Evolutionary conservation across 2,329 filamentous ascomycete species (phyloP).

Genomic region (Xylariaceae sp.): DNA sequence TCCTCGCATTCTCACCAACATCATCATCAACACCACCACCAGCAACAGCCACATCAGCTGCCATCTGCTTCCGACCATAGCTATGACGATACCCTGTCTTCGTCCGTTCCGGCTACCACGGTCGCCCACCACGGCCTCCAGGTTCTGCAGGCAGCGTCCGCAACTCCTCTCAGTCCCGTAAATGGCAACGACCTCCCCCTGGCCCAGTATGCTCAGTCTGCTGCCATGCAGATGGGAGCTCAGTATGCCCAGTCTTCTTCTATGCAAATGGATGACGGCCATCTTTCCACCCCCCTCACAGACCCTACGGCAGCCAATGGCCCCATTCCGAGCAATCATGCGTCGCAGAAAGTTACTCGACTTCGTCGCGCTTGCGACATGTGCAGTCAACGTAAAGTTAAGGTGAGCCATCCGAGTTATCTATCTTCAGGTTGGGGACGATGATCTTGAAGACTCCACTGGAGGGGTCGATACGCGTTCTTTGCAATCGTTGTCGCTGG

Average conservation of each 20-base stretch:
- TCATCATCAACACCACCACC: not conserved
- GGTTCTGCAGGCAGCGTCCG: constrained; percentile 25
- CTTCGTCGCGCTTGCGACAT: constrained; percentile 57
- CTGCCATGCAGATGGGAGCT: constrained; percentile 26
- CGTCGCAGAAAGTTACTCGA: constrained; percentile 44
- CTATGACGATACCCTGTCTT: constrained; percentile 15
- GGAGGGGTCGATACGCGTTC: too few species aligned
- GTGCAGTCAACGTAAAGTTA: constrained; percentile 59
- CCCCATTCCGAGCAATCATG: constrained; percentile 4
- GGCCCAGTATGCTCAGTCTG: constrained; percentile 30
- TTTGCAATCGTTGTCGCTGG: too few species aligned
- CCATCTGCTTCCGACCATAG: not conserved
- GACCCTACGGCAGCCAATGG: constrained; percentile 2
- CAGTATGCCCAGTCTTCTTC: too few species aligned
- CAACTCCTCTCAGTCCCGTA: constrained; percentile 14
- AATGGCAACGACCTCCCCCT: constrained; percentile 9
- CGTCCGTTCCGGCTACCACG: constrained; percentile 13
- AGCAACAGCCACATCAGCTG: not conserved
- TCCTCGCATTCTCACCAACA: constrained; percentile 1
- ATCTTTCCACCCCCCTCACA: constrained; percentile 14
- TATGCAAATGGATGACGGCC: constrained; percentile 19
- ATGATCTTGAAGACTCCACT: too few species aligned
- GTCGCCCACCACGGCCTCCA: constrained; percentile 28
- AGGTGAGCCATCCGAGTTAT: constrained; percentile 28
- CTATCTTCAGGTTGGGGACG: too few species aligned